Evolutionary conservation across 768 basidiomycete species (phyloP), one percentile per base, ranked within the genome.

Genomic region (Suillus bovinus): DNA sequence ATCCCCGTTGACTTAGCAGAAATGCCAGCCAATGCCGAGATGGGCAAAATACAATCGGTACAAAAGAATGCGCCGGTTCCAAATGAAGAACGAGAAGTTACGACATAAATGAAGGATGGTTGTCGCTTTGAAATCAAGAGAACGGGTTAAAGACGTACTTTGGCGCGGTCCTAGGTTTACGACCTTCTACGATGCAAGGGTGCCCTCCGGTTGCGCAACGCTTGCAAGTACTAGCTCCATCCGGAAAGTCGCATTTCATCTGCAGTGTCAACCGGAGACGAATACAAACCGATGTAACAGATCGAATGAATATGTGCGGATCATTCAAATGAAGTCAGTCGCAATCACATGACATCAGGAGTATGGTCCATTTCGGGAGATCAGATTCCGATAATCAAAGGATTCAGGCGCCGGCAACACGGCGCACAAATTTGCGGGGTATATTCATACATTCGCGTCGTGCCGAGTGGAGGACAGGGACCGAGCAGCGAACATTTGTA

Each of bases 201-300:
- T 92, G 89, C 2, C 89, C 87, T 56, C 86, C 84, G 31, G 81
- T 68, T 67, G 84, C 87, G 75, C 92, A 94, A 53, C 92, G 84
- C 70, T 82, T 87, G 77, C 92, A 94, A n/a, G 88, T 86, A 69
- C 85, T 86, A 59, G 89, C 85, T 63, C 84, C 80, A 65, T 79
- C 80, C 44, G 88, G 88, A 71, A 93, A 93, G 67, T 87, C 88
- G 76, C 92, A 94, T 80, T 89, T 93, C 92, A 94, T 94, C 89
- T 93, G 65, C 63, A 33, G 33, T 44, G 22, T 63, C 57, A 33
- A 47, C 66, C 66, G 66, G 65, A 61, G 58, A 50, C 34, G 29
- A 52, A 62, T 4, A 59, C 55, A 65, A 66, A 67, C 64, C 66
- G 59, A 42, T 41, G 56, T 60, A 16, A 24, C 22, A 44, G 64